Base-by-base conservation (phyloP, 352 stramenopile species). In the Blastocystis sp. region DNA sequence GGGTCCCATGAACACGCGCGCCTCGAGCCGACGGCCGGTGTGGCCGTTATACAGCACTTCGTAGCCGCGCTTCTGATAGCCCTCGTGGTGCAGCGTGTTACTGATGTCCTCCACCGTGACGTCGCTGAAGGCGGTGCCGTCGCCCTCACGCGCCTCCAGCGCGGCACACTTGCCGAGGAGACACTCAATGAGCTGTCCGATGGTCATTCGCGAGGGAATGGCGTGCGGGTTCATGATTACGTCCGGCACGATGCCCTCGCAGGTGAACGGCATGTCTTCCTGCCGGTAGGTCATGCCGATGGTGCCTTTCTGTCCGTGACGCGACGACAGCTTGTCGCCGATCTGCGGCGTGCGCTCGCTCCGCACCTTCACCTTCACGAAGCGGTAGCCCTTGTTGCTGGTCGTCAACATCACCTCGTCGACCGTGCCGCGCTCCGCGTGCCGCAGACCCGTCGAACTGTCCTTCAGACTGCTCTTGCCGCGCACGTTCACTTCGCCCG, bases 211-310 rank as follows among this genome's bases (percentile, higher is more conserved):
- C 65, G 93, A 97, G 67, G 97, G 97, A 93, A 99, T 98, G 86
- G 95, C 96, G 91, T 99, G 97, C 16, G 97, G 96, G 90, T 99
- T 99, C 42, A 99, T 95, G 88, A 99, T 97, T 84, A 99, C 97
- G 89, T 99, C 97, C 1, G 97, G 97, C 0, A 94, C 95, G 87
- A 99, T 97, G 38, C 97, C 93, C 87, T 99, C 94, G n/a, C 94
- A 91, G 24, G 94, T 98, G 89, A 98, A 99, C 42, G 97, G 97
- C 96, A 99, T 99, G 88, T 99, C 97, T 88, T 99, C 95, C 88
- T 98, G 95, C 36, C 93, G 92, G 88, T 98, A 99, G 32, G 94
- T 98, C 95, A 99, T 99, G 86, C 96, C 96, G 88, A 98, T 97
- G 44, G 95, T 99, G 87, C 94, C 93, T 89, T 97, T 97, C 89